Conservation (phyloP, 768 basidiomycete genomes). For the Royoungia palumana region DNA sequence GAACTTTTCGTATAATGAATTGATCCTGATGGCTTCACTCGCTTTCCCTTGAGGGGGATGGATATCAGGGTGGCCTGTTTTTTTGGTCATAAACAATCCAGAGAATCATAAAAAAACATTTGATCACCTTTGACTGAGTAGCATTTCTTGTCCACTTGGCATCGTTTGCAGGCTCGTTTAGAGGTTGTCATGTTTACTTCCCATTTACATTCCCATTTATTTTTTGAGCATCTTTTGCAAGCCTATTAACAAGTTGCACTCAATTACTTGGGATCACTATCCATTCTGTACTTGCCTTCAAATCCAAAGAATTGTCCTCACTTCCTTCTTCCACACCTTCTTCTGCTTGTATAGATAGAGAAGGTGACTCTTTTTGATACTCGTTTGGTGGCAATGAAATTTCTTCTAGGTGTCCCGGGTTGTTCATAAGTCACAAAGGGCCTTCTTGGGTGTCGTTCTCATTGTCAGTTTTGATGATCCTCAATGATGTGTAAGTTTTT, state of each 20-base stretch:
- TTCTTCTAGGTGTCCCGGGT: too few relatives aligned
- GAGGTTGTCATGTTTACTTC: fast-evolving
- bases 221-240: background rate
- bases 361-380: too few relatives aligned
- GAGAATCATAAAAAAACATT: background rate
- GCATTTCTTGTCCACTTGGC: background rate
- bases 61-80: background rate
- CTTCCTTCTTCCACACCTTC: background rate
- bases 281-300: background rate
- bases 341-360: too few relatives aligned
- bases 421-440: too few relatives aligned
- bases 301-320: background rate
- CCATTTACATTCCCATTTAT: background rate
- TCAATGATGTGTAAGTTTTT: too few relatives aligned
- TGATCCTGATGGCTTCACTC: too few relatives aligned
- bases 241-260: background rate
- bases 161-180: background rate
- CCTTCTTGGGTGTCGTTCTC: too few relatives aligned
- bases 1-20: background rate
- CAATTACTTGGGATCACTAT: too few relatives aligned
- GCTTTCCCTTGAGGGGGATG: background rate
- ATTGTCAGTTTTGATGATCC: too few relatives aligned
- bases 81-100: background rate
- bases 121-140: background rate
- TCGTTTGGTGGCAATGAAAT: too few relatives aligned